Conservation (phyloP, 2,329 filamentous ascomycete species). For the Bipolaris bicolor region DNA sequence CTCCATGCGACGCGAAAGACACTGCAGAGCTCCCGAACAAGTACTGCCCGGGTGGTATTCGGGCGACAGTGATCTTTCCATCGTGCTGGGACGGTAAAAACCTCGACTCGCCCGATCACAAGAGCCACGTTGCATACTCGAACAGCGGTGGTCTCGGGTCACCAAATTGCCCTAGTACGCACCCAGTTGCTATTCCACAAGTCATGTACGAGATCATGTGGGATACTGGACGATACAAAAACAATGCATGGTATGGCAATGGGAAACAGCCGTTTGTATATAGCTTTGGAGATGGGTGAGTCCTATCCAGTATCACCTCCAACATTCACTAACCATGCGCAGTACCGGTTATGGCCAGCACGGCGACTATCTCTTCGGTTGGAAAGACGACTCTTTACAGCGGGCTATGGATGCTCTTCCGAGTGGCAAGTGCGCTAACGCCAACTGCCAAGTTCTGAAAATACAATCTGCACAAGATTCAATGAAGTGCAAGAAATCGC, state of each 20-base stretch:
- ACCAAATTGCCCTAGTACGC: constrained; percentile 56
- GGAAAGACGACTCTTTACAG: constrained; percentile 38
- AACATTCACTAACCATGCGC: not conserved
- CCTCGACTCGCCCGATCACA: constrained; percentile 60
- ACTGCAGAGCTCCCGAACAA: constrained; percentile 60
- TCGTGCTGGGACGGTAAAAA: constrained; percentile 72
- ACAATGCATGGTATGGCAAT: constrained; percentile 29
- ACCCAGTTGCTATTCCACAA: constrained; percentile 55
- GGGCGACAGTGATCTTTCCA: constrained; percentile 72
- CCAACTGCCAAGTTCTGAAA: constrained; percentile 39
- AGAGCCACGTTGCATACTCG: constrained; percentile 70
- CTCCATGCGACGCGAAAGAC: constrained; percentile 35
- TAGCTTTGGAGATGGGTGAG: constrained; percentile 36
- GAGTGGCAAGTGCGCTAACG: constrained; percentile 37
- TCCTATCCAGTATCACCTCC: not conserved
- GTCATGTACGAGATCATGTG: constrained; percentile 56
- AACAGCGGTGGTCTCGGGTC: constrained; percentile 33
- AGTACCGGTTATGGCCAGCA: constrained; percentile 29
- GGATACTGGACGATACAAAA: constrained; percentile 46
- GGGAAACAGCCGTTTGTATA: constrained; percentile 40
- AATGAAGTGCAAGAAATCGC: constrained; percentile 41
- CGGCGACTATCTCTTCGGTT: constrained; percentile 37
- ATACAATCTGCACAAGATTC: constrained; percentile 37
- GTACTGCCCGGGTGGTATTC: constrained; percentile 78
- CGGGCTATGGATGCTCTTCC: constrained; percentile 40